phyloP scores from a whole-genome alignment of 2,329 filamentous ascomycete genomes.

The Neodidymelliopsis sp. region DNA sequence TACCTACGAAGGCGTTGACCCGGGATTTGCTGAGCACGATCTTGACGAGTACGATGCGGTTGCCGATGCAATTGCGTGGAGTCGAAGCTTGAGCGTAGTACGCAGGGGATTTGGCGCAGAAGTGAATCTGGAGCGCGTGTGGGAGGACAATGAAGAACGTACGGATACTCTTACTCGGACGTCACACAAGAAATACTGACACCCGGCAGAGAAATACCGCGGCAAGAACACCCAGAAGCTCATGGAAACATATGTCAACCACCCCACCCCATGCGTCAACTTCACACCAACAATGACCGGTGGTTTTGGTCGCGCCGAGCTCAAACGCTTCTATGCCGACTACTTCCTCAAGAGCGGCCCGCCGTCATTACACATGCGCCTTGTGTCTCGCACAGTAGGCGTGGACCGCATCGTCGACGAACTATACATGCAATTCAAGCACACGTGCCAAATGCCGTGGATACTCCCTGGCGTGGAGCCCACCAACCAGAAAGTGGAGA shows the following conservation, averaged over 20 bases:
- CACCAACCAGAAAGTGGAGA: conserved; percentile 64
- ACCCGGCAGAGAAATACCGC: conserved; percentile 45
- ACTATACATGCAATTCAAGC: conserved; percentile 63
- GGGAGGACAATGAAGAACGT: conserved; percentile 54
- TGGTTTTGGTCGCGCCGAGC: conserved; percentile 52
- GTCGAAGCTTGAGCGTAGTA: conserved; percentile 67
- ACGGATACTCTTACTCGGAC: conserved; percentile 2
- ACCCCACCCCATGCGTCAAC: conserved; percentile 50
- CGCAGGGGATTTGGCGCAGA: conserved; percentile 66
- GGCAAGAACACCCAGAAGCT: conserved; percentile 47
- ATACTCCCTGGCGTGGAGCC: conserved; percentile 65
- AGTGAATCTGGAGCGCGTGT: conserved; percentile 54
- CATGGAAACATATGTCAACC: conserved; percentile 47
- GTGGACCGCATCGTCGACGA: conserved; percentile 68
- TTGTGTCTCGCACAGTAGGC: conserved; percentile 66
- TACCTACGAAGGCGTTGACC: conserved; percentile 62
- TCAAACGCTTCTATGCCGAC: conserved; percentile 62
- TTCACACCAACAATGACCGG: conserved; percentile 57
- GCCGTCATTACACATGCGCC: conserved; percentile 59
- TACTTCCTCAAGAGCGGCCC: conserved; percentile 61
- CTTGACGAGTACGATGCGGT: conserved; percentile 72
- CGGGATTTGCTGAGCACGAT: conserved; percentile 76
- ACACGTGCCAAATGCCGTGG: conserved; percentile 65
- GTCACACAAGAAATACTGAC: conserved; percentile 3
- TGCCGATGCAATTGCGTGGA: conserved; percentile 72